These are phyloP conservation scores for Trichoderma sp. DNA, from an alignment of 2,329 filamentous ascomycete genomes.

Conservation along the genomic window DNA sequence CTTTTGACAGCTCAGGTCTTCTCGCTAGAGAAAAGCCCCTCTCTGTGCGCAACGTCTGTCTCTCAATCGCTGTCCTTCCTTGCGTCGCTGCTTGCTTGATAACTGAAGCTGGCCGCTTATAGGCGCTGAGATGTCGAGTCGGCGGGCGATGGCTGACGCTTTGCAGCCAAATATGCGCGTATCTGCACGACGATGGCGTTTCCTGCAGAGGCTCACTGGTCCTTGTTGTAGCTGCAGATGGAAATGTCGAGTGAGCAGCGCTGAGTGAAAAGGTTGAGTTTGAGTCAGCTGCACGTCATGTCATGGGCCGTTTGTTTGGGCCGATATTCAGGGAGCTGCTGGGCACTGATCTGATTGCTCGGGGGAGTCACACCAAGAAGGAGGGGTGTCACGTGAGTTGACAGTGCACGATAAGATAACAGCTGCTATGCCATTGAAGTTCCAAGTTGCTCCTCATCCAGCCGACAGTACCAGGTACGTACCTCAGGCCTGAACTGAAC, in stretches of 20 bases:
- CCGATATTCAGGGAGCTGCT: conserved; percentile 10
- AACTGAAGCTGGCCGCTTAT: not conserved
- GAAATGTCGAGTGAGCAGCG: not conserved
- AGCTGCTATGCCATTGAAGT: not conserved
- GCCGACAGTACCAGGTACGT: not conserved
- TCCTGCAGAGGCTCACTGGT: conserved; percentile 5
- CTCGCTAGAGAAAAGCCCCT: not conserved
- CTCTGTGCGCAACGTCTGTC: not conserved
- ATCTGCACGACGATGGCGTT: not conserved
- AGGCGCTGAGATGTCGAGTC: not conserved
- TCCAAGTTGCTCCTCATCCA: not conserved
- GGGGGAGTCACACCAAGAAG: not conserved
- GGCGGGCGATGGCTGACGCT: not conserved
- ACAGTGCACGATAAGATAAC: not conserved
- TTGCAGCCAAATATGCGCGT: conserved; percentile 10
- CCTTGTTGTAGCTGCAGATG: conserved; percentile 6
- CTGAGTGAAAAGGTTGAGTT: not conserved
- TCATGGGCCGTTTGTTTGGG: conserved; percentile 13
- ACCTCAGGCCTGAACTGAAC: not conserved
- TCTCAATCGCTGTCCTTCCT: not conserved
- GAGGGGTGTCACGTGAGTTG: conserved; percentile 13
- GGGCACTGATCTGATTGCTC: not conserved
- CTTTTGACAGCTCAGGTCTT: not conserved
- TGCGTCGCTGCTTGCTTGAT: not conserved
- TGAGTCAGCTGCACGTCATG: conserved; percentile 20